A percentile compares a stretch with the other conserved stretches of the same genome.
phyloP scores from a whole-genome alignment of 257 asterid genomes.

The Lycium barbarum region DNA sequence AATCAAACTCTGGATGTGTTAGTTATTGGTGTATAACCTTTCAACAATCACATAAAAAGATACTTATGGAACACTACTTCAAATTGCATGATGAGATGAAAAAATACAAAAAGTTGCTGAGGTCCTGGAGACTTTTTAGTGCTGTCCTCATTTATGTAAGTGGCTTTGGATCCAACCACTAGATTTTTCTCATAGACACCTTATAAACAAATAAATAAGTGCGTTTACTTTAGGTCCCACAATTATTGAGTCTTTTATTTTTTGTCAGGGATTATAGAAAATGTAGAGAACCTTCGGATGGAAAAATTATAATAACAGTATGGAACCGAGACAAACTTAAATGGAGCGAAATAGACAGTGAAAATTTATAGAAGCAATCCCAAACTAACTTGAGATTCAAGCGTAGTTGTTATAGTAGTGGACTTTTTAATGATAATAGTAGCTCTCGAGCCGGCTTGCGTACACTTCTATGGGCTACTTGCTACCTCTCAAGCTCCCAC shows the following conservation, averaged over 20 bases:
- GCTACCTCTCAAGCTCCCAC: neutral
- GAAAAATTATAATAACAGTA: neutral
- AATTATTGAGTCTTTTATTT: neutral
- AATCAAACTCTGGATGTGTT: neutral
- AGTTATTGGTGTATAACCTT: constrained; percentile 22
- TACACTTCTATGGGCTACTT: neutral
- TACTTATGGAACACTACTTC: constrained; percentile 8
- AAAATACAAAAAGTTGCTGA: constrained; percentile 9
- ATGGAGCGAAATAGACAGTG: neutral
- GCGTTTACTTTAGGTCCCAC: neutral
- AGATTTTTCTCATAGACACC: neutral
- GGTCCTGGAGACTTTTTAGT: constrained; percentile 6
- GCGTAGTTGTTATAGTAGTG: neutral
- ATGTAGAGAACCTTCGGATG: neutral
- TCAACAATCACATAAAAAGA: constrained; percentile 20
- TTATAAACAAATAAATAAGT: neutral
- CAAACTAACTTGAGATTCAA: neutral
- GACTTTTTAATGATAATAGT: neutral
- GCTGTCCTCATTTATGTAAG: constrained; percentile 9
- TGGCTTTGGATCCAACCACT: constrained; percentile 19
- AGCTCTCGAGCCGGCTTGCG: rapidly evolving
- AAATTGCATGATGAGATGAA: neutral
- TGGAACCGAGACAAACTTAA: neutral
- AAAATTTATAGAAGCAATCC: neutral
- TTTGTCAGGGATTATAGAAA: neutral